These are phyloP conservation scores for Salix viminalis DNA, from an alignment of 345 rosid species.

Conservation along the genomic window DNA sequence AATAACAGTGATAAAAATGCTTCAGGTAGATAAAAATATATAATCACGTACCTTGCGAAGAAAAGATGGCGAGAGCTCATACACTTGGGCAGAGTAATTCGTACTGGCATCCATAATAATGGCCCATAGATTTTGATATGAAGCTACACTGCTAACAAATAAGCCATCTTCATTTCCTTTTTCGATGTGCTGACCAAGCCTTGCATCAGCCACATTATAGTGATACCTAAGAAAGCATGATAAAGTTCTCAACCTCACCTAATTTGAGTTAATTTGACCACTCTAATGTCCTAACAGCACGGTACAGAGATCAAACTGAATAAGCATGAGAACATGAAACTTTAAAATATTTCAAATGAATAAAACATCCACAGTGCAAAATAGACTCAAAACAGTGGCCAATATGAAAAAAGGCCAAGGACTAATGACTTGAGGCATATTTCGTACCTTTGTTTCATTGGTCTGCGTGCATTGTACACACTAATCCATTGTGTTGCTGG, in stretches of 20 bases:
- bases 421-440: constrained; percentile 6
- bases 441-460: constrained; percentile 90
- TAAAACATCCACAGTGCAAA: neutral
- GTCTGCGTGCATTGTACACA: constrained; percentile 84
- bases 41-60: constrained; percentile 64
- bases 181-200: constrained; percentile 77
- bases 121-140: constrained; percentile 94
- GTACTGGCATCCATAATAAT: constrained; percentile 97
- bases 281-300: neutral
- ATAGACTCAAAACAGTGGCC: neutral
- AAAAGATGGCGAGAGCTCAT: constrained; percentile 74
- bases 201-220: constrained; percentile 79
- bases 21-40: neutral
- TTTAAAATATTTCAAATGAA: neutral
- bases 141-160: constrained; percentile 83
- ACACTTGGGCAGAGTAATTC: constrained; percentile 79
- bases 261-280: neutral
- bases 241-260: neutral
- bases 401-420: neutral
- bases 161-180: constrained; percentile 96
- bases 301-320: neutral
- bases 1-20: neutral
- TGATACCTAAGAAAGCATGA: constrained; percentile 60
- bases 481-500: constrained; percentile 95
- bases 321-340: neutral